These are phyloP conservation scores for Exophiala spinifera DNA, from an alignment of 2,329 filamentous ascomycete genomes.

Conservation along the genomic window DNA sequence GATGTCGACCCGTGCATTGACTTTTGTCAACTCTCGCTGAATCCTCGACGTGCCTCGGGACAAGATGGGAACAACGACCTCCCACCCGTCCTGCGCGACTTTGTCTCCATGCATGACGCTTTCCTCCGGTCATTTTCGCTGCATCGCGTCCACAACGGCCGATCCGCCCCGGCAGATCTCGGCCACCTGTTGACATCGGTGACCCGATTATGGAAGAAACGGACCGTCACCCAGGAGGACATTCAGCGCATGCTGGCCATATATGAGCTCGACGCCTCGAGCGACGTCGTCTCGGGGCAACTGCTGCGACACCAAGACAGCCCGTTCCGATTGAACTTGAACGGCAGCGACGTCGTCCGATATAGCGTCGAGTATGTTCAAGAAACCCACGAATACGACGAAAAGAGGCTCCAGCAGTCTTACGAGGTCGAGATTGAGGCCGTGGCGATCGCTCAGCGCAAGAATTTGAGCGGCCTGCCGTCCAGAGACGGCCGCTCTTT, in stretches of 20 bases:
- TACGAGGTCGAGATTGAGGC: conserved; percentile 50
- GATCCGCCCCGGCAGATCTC: conserved; percentile 61
- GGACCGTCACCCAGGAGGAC: conserved; percentile 63
- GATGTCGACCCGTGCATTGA: conserved; percentile 15
- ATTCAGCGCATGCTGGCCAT: conserved; percentile 65
- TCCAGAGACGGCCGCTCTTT: conserved; percentile 34
- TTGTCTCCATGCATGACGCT: conserved; percentile 54
- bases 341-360: conserved; percentile 35
- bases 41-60: background rate
- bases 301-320: conserved; percentile 27
- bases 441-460: conserved; percentile 39
- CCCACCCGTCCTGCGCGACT: conserved; percentile 15
- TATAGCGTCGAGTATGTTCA: conserved; percentile 24
- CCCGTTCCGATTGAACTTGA: conserved; percentile 41
- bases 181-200: conserved; percentile 60
- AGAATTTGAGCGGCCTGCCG: conserved; percentile 34
- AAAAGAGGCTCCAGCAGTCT: conserved; percentile 47
- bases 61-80: conserved; percentile 8
- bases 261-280: conserved; percentile 38
- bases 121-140: conserved; percentile 67
- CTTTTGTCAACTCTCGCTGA: conserved; percentile 18
- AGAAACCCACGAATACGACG: conserved; percentile 35
- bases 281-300: background rate
- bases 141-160: conserved; percentile 67
- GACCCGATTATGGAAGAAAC: conserved; percentile 69